Base-by-base conservation (phyloP, 2,329 filamentous ascomycete species). In the Calonectria henricotiae region DNA sequence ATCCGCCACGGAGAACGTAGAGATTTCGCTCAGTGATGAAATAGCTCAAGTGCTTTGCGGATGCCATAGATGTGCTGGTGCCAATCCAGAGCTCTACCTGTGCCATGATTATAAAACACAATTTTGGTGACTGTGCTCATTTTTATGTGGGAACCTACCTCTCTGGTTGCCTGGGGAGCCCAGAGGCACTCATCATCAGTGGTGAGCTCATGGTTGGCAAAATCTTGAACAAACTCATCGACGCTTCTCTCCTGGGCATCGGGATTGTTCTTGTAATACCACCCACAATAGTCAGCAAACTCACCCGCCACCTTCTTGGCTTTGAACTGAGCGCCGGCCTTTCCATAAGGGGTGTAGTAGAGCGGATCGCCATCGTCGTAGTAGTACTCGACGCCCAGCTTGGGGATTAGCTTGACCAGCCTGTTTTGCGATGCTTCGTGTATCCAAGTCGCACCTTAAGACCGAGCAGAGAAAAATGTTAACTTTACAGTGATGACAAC, bases 351-450 rank as follows among this genome's bases (percentile, higher is more conserved):
- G 9, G 67, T 69, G 46, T 65, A 69, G 46, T 69, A 69, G 12
- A 69, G 67, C 11, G 67, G 67, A 1, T 51, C 62, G 51, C 67
- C 67, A 23, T 69, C 67, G 37, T 69, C 67, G 67, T 69, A 69
- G 15, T 69, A 69, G 44, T 69, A 69, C 43, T 69, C 62, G 37
- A 69, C 62, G 67, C 62, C 67, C 51, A 69, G 62, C 27, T 66
- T 65, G 54, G 67, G 62, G n/a, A 69, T 55, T 39, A 69, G 44
- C 54, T 69, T 69, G 27, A 69, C 67, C 51, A 69, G 62, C 44
- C 44, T 65, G 67, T 69, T 69, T 39, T 69, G 62, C 37, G 67
- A 69, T 11, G 67, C 66, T 39, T 65, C 67, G 54, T 69, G 67
- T 62, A 69, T 69, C 67, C 67, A 69, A 46, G 67, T 62, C 20